Evolutionary conservation across 2,329 filamentous ascomycete species (phyloP).

Genomic region (Sporothrix brunneoviolacea): DNA sequence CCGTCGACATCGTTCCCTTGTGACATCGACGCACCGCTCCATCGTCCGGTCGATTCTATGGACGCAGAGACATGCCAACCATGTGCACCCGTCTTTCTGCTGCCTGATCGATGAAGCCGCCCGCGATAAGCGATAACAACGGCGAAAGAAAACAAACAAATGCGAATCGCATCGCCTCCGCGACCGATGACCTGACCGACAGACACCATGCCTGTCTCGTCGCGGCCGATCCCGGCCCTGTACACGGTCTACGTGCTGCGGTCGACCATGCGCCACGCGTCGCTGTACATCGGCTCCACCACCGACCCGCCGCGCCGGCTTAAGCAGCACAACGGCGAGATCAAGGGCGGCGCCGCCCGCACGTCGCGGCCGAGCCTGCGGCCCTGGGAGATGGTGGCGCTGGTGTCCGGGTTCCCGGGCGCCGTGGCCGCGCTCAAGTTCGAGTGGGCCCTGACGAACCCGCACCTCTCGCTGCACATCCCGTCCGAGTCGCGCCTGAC

Average conservation of each 20-base stretch:
- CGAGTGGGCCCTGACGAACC: constrained; percentile 90
- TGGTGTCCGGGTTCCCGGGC: constrained; percentile 85
- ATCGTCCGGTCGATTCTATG: no score
- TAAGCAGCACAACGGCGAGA: constrained; percentile 83
- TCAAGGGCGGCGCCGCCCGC: constrained; percentile 71
- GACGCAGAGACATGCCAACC: no score
- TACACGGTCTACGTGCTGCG: constrained; percentile 92
- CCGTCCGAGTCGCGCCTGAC: constrained; percentile 55
- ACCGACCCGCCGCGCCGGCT: constrained; percentile 80
- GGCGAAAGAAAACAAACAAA: no score
- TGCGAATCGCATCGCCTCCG: no score
- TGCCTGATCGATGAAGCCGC: no score
- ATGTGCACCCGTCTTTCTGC: no score
- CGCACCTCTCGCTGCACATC: constrained; percentile 74
- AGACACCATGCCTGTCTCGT: constrained; percentile 33
- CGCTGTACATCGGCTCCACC: constrained; percentile 85
- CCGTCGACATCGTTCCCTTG: no score
- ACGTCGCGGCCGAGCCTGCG: constrained; percentile 63
- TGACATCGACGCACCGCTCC: no score
- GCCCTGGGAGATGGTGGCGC: constrained; percentile 85
- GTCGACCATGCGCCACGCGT: constrained; percentile 65
- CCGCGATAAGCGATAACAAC: no score
- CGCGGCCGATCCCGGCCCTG: constrained; percentile 69
- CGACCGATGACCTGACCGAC: no score
- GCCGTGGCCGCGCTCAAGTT: constrained; percentile 86